Percentiles rank a stretch among this genome's conserved stretches.
Conservation (phyloP, 441 rosid species). For the Erodium moschatum region DNA sequence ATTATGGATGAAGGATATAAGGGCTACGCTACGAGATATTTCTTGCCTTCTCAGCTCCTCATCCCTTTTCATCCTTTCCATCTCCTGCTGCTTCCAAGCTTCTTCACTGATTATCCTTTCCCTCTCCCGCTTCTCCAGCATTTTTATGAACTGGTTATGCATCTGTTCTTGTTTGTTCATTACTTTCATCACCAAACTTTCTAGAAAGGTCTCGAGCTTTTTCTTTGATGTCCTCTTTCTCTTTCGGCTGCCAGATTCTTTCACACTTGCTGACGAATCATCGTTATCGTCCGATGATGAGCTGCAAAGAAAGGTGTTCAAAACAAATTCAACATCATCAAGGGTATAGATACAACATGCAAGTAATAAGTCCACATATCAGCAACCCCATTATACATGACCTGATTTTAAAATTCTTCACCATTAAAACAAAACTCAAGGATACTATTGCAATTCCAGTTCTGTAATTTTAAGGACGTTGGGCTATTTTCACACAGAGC, state of each 20-base stretch:
- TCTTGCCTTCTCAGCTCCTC: constrained; percentile 51
- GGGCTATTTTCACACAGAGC: neutral
- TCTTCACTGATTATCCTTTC: constrained; percentile 59
- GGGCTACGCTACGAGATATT: constrained; percentile 41
- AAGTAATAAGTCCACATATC: too few relatives aligned
- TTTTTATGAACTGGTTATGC: constrained; percentile 55
- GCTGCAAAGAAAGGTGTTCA: constrained; percentile 27
- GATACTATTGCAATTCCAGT: too few relatives aligned
- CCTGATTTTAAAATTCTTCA: too few relatives aligned
- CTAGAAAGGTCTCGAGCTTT: constrained; percentile 41
- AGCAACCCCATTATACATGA: too few relatives aligned
- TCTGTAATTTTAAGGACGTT: too few relatives aligned
- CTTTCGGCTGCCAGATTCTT: constrained; percentile 27
- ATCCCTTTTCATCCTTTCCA: constrained; percentile 48
- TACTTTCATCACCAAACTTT: constrained; percentile 41
- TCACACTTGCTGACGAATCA: constrained; percentile 22
- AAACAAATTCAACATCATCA: constrained; percentile 11
- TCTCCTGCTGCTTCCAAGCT: constrained; percentile 65
- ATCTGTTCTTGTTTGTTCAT: constrained; percentile 73
- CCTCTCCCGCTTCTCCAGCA: constrained; percentile 54
- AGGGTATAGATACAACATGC: neutral
- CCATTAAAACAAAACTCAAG: too few relatives aligned
- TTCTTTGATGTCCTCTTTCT: constrained; percentile 44
- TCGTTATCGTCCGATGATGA: constrained; percentile 34
- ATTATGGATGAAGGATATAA: constrained; percentile 52